Base-by-base conservation (phyloP, 441 rosid species). In the Pelargonium citronellum region DNA sequence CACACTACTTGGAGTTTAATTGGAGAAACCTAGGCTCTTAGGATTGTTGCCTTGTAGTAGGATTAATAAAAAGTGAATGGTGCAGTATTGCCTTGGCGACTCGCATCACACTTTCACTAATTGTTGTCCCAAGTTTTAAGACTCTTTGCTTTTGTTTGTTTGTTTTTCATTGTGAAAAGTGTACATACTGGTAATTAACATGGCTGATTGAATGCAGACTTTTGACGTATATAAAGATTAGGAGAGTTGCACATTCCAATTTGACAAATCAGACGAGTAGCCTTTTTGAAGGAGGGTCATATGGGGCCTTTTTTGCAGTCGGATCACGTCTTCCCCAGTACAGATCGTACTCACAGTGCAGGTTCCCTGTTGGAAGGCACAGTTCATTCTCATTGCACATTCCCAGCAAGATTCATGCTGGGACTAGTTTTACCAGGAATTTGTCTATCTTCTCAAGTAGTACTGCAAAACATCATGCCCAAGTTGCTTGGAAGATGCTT, bases 401-500 rank as follows among this genome's bases (percentile, higher is more conserved):
- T 67, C 60, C 70, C 11, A 80, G 86, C 77, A 85, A 76, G 73
- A 72, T 73, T 34, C 44, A 74, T 37, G 46, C 70, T 6, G 51
- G 68, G 69, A 63, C 64, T 69, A 64, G 58, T 69, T 70, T 76
- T 69, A 46, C 80, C 49, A 75, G 88, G 77, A 84, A 73, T 64
- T 85, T 83, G 67, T 75, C 87, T n/a, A 49, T 76, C 47, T 71
- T 74, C 62, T 76, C 78, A 5, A 79, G 82, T 68, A 78, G 67
- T 74, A 72, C 69, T n/a, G 82, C 81, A 72, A 72, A 81, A 30
- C 86, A 77, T 73, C 87, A 81, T 74, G 87, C 92, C 0, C 88
- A 85, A 80, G 77, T 81, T 78, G 82, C 87, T 71, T 95, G 91
- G 93, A 87, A 78, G 75, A 88, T 84, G 84, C 75, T 88, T 41